phyloP scores from a whole-genome alignment of 768 basidiomycete species.

The Tubosaeta sp. region DNA sequence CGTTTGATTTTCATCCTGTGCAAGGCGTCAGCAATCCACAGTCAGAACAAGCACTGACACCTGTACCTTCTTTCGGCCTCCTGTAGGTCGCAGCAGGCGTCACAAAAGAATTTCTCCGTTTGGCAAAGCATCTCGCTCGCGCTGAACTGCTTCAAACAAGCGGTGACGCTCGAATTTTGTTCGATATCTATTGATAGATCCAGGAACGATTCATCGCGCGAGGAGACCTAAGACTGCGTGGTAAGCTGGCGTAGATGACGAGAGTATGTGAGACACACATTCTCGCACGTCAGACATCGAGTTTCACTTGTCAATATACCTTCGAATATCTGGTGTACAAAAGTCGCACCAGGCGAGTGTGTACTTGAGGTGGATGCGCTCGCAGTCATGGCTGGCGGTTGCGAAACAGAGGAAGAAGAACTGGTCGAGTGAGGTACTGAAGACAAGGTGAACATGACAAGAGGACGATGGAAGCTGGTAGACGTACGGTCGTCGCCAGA shows the following conservation, averaged over 20 bases:
- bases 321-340: conserved; percentile 91
- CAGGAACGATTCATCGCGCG: conserved; percentile 93
- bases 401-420: conserved; percentile 47
- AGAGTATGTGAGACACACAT: conserved; percentile 47
- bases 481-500: conserved; percentile 66
- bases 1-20: conserved; percentile 97
- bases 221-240: conserved; percentile 57
- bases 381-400: conserved; percentile 38
- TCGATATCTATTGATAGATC: conserved; percentile 99
- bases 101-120: conserved; percentile 98
- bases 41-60: neutral
- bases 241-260: conserved; percentile 10
- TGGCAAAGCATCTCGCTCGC: conserved; percentile 98
- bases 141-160: conserved; percentile 94
- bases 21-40: conserved; percentile 6
- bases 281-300: conserved; percentile 96
- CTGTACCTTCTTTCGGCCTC: conserved; percentile 93
- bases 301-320: conserved; percentile 96
- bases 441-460: conserved; percentile 4
- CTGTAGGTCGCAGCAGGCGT: conserved; percentile 92
- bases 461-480: neutral
- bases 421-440: conserved; percentile 59
- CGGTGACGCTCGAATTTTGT: conserved; percentile 94
- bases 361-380: conserved; percentile 46
- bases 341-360: conserved; percentile 54